A percentile compares a stretch with the other conserved stretches of the same genome.
phyloP scores from a whole-genome alignment of 305 asterid species.

The Rubia occidens region DNA sequence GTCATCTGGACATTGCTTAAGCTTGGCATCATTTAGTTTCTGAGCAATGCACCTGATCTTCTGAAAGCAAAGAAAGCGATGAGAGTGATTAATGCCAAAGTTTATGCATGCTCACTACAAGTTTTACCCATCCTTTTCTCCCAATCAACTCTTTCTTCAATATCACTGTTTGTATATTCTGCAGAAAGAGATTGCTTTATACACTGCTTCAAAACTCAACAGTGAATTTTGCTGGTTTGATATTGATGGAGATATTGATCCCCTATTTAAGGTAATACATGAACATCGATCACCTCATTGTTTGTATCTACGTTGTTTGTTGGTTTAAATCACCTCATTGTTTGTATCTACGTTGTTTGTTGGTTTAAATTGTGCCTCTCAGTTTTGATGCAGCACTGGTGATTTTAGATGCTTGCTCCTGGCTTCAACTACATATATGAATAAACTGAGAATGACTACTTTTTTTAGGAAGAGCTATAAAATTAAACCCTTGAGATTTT shows the following conservation, averaged over 20 bases:
- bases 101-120: neutral
- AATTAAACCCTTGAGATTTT: neutral
- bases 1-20: neutral
- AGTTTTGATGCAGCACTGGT: neutral
- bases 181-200: conserved; percentile 98
- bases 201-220: conserved; percentile 92
- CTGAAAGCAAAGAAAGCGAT: neutral
- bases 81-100: neutral
- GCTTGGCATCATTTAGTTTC: neutral
- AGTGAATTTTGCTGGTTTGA: conserved; percentile 95
- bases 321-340: neutral
- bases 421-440: neutral
- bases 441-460: neutral
- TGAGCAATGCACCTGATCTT: neutral
- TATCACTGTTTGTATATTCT: conserved; percentile 9
- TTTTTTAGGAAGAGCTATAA: neutral
- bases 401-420: neutral
- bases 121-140: neutral
- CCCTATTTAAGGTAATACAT: conserved; percentile 80
- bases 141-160: neutral
- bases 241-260: conserved; percentile 96
- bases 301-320: neutral
- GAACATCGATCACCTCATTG: neutral
- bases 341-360: neutral
- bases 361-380: neutral